A percentile compares a stretch with the other conserved stretches of the same genome.
Conservation (phyloP, 1,139 yeast species). For the Pichia sp. region DNA sequence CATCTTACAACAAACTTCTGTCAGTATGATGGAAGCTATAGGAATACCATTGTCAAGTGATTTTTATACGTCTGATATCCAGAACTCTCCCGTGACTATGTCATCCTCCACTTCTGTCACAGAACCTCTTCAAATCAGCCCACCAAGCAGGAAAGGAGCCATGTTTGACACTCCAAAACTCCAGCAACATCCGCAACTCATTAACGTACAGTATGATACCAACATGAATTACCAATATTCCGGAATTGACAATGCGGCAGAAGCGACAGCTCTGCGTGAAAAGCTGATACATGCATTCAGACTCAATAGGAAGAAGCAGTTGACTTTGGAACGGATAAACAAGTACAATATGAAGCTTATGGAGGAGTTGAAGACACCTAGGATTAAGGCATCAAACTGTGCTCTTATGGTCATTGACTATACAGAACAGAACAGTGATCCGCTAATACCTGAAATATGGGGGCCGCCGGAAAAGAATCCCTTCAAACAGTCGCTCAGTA, state of each 20-base stretch:
- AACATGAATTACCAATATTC: not conserved
- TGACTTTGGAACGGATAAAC: slow-evolving; percentile 61
- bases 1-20: too few species aligned
- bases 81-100: not conserved
- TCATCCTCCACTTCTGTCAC: slow-evolving; percentile 2
- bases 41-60: not conserved
- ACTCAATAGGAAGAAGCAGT: slow-evolving; percentile 31
- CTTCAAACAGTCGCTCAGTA: slow-evolving; percentile 32
- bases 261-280: slow-evolving; percentile 8
- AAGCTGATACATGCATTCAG: slow-evolving; percentile 19
- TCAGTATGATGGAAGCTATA: slow-evolving; percentile 2
- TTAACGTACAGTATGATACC: not conserved
- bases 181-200: not conserved
- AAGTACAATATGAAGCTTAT: slow-evolving; percentile 56
- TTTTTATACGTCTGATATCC: not conserved
- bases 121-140: not conserved
- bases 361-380: slow-evolving; percentile 50
- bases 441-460: slow-evolving; percentile 46
- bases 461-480: slow-evolving; percentile 35
- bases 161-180: not conserved
- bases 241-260: not conserved
- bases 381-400: slow-evolving; percentile 69
- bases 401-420: slow-evolving; percentile 46
- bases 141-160: not conserved
- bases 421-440: slow-evolving; percentile 45